Conservation (phyloP, 1,139 yeast species). For the Pneumocystis oryctolagi region DNA sequence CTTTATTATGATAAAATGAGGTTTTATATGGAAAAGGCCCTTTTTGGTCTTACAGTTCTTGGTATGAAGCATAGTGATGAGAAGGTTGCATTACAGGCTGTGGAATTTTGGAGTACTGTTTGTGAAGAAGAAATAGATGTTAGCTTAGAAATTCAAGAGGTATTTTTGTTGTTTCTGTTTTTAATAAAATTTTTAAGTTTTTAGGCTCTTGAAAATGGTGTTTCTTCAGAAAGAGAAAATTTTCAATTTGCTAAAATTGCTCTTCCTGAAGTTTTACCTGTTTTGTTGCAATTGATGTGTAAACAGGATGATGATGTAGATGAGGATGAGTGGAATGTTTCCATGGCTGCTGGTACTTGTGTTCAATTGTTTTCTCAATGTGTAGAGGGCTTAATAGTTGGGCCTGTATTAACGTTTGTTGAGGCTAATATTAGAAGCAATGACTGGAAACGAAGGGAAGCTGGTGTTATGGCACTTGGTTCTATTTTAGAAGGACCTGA, state of each 20-base stretch:
- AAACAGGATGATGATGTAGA: slow-evolving; percentile 70
- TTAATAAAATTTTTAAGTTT: neutral
- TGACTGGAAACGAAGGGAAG: slow-evolving; percentile 84
- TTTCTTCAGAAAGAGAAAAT: slow-evolving; percentile 20
- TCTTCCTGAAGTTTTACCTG: slow-evolving; percentile 72
- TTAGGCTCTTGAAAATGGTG: slow-evolving; percentile 19
- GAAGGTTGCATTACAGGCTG: slow-evolving; percentile 93
- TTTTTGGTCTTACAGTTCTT: slow-evolving; percentile 72
- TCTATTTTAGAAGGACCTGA: slow-evolving; percentile 94
- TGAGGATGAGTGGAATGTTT: slow-evolving; percentile 93
- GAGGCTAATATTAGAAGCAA: slow-evolving; percentile 47
- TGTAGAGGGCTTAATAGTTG: slow-evolving; percentile 72
- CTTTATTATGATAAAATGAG: slow-evolving; percentile 80
- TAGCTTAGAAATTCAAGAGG: slow-evolving; percentile 50
- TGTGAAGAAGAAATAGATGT: slow-evolving; percentile 91
- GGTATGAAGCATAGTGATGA: slow-evolving; percentile 86
- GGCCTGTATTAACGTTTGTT: slow-evolving; percentile 71
- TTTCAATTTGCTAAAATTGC: slow-evolving; percentile 75
- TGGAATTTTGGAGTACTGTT: slow-evolving; percentile 94
- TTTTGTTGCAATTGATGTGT: slow-evolving; percentile 60
- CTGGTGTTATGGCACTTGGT: slow-evolving; percentile 98
- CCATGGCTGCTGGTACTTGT: slow-evolving; percentile 99
- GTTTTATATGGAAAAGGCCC: slow-evolving; percentile 92
- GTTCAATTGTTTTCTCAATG: slow-evolving; percentile 83
- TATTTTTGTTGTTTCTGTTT: slow-evolving; percentile 21